phyloP scores from a whole-genome alignment of 2,329 filamentous ascomycete species.

The Cladosporium velox region DNA sequence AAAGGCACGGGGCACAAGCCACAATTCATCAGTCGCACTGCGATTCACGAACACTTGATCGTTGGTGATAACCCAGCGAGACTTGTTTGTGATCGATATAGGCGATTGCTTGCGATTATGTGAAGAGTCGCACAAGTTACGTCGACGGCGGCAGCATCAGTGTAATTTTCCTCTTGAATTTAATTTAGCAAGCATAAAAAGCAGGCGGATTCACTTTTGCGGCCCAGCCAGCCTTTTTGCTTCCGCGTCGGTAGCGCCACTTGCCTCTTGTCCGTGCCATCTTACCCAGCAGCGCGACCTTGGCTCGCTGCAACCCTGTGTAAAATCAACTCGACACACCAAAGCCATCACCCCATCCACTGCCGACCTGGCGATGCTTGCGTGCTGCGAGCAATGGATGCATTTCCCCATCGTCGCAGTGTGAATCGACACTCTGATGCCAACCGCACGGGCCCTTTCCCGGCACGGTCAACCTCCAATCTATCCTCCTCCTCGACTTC shows the following conservation, averaged over 20 bases:
- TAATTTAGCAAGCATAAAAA: neutral
- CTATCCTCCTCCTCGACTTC: constrained; percentile 28
- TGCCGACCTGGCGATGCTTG: neutral
- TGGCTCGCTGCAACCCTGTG: constrained; percentile 7
- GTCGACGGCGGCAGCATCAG: neutral
- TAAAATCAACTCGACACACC: constrained; percentile 11
- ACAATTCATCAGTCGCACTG: neutral
- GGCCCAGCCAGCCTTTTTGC: constrained; percentile 12
- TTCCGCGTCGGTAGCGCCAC: constrained; percentile 9
- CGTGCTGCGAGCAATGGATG: constrained; percentile 15
- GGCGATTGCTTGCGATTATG: neutral
- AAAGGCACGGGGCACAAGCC: constrained; percentile 2
- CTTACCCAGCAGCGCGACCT: constrained; percentile 11
- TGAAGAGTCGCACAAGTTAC: neutral
- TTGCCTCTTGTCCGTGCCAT: constrained; percentile 5
- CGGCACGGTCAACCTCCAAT: constrained; percentile 11
- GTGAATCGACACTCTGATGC: constrained; percentile 16
- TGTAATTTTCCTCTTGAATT: neutral
- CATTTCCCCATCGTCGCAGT: constrained; percentile 11
- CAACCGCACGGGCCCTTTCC: constrained; percentile 1
- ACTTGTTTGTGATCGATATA: neutral
- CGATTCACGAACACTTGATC: neutral
- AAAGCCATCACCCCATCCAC: neutral
- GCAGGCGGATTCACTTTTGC: constrained; percentile 1
- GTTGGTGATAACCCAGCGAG: neutral